Evolutionary conservation across 1,139 yeast genomes (phyloP), one percentile per base, ranked within the genome.

Genomic region (Sugiyamaella novakii): DNA sequence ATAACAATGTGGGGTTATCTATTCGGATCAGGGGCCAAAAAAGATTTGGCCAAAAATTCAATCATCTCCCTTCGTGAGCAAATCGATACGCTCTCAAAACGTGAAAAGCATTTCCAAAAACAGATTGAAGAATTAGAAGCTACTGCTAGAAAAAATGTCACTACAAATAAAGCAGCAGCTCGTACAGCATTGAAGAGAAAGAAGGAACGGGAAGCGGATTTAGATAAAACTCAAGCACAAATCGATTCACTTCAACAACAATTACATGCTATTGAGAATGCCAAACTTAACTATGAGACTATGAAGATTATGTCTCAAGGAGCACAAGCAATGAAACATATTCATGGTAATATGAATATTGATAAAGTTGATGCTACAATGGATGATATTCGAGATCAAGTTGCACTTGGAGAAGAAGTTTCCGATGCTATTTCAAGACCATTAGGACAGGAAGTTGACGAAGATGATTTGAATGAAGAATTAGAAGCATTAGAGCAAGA

Each of bases 271-370:
- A 87, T 92, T 54, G 98, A 92, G 72, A 81, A 87, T 49, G 98
- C 98, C 51, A 91, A 91, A 74, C 79, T 92, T 81, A 92, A 92
- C 75, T 76, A 87, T 70, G 98, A 94, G 73, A 92, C 98, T 31
- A 87, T 94, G 96, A 87, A 87, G 78, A 96, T 96, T 49, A 92
- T 92, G 98, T 86, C 91, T 70, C 95, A 89, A 69, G 98, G 98
- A 56, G 95, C 98, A 8, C 79, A 78, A 64, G 98, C 98, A 44
- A 88, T 92, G 96, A 89, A 91, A 69, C 87, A 86, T 63, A 92
- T 92, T 63, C 98, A 92, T 68, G 92, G 91, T 55, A 96, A 91
- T 63, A 83, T 92, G 76, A 86, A 91, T 68, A 89, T 92, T 51
- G 98, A 92, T 69, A 91, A 89, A 73, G 97, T 92, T 42, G 98